Evolutionary conservation across 2,329 filamentous ascomycete species (phyloP).

Genomic region (Phaeosphaeriaceae sp.): DNA sequence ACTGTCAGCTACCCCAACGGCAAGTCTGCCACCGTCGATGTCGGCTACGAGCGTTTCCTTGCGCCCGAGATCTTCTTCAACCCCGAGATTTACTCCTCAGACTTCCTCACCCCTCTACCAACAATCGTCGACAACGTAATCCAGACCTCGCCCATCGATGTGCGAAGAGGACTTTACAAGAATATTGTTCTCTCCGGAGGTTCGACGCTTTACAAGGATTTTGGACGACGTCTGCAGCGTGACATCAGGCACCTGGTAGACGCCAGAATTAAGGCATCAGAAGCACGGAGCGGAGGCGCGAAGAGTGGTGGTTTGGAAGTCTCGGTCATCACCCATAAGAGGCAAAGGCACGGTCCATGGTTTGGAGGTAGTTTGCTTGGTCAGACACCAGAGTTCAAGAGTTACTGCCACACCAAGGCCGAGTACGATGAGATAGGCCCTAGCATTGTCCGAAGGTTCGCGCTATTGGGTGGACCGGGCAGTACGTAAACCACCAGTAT

Average conservation of each 20-base stretch:
- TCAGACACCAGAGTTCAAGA: slow-evolving; percentile 97
- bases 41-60: slow-evolving; percentile 97
- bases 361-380: slow-evolving; percentile 96
- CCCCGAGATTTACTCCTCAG: slow-evolving; percentile 98
- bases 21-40: slow-evolving; percentile 82
- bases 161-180: slow-evolving; percentile 96
- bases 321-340: slow-evolving; percentile 95
- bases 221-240: slow-evolving; percentile 91
- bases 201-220: slow-evolving; percentile 98
- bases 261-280: slow-evolving; percentile 88
- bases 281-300: slow-evolving; percentile 88
- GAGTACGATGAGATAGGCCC: slow-evolving; percentile 93
- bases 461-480: slow-evolving; percentile 88
- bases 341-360: slow-evolving; percentile 97
- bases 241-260: slow-evolving; percentile 98
- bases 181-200: slow-evolving; percentile 98
- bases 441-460: slow-evolving; percentile 93
- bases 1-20: slow-evolving; percentile 86
- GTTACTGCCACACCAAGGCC: slow-evolving; percentile 86
- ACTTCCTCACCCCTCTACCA: slow-evolving; percentile 94
- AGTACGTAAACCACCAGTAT: slow-evolving; percentile 63
- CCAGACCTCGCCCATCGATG: slow-evolving; percentile 96
- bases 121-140: slow-evolving; percentile 96
- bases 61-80: slow-evolving; percentile 99
- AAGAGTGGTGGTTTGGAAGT: slow-evolving; percentile 95